Conservation (phyloP, 2,329 filamentous ascomycete genomes). For the Fusarium sp. region DNA sequence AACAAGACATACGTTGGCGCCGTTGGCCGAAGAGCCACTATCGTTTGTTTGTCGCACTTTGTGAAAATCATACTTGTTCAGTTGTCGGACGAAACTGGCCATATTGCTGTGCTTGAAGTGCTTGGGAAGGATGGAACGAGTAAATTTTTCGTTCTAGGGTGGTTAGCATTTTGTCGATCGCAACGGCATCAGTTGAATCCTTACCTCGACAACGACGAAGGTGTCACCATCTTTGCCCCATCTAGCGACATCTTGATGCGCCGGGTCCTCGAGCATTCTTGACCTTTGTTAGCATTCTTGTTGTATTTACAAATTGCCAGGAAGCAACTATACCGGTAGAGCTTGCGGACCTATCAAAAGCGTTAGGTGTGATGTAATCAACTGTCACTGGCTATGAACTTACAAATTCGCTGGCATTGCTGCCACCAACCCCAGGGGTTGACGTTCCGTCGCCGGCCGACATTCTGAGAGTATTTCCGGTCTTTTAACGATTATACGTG, state of each 20-base stretch:
- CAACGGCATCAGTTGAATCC: slow-evolving; percentile 40
- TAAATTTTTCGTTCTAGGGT: slow-evolving; percentile 93
- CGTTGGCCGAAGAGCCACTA: slow-evolving; percentile 51
- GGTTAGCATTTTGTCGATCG: slow-evolving; percentile 21
- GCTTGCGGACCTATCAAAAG: slow-evolving; percentile 83
- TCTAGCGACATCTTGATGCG: slow-evolving; percentile 90
- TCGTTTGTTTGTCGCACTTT: slow-evolving; percentile 77
- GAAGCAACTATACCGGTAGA: slow-evolving; percentile 82
- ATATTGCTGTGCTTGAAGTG: slow-evolving; percentile 99
- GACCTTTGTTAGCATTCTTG: slow-evolving; percentile 27
- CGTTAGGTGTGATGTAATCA: slow-evolving; percentile 42
- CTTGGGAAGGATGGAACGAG: slow-evolving; percentile 94
- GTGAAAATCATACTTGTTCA: slow-evolving; percentile 99
- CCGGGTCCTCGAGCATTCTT: slow-evolving; percentile 91
- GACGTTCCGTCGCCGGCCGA: slow-evolving; percentile 51
- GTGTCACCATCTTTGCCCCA: slow-evolving; percentile 97
- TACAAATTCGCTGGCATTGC: slow-evolving; percentile 96
- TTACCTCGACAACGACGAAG: slow-evolving; percentile 96
- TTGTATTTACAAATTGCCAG: background rate
- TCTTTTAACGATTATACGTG: slow-evolving; percentile 7
- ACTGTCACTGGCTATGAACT: slow-evolving; percentile 55
- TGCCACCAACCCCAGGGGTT: slow-evolving; percentile 61
- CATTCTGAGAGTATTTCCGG: slow-evolving; percentile 42
- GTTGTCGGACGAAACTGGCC: slow-evolving; percentile 92
- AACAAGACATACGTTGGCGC: slow-evolving; percentile 52